Conservation (phyloP, 1,284 basidiomycete genomes). For the Termitomyces sp. region DNA sequence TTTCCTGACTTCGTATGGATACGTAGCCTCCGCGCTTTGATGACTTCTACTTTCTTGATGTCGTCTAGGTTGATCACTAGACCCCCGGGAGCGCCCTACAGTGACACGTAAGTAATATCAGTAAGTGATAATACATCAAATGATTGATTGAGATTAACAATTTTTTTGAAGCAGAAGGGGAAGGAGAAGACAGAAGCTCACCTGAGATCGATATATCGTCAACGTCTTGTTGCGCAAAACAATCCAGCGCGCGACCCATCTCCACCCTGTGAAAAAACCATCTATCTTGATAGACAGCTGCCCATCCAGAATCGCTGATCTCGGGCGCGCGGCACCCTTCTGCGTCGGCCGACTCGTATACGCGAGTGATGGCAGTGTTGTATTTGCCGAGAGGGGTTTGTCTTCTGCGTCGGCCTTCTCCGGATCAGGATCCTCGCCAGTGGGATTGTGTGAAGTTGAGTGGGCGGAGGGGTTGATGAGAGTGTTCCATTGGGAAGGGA, state of each 20-base stretch:
- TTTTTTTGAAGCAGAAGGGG: too few relatives aligned
- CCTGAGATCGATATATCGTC: slow-evolving; percentile 18
- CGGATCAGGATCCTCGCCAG: background rate
- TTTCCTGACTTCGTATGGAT: slow-evolving; percentile 26
- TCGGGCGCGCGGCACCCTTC: slow-evolving; percentile 4
- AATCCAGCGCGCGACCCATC: slow-evolving; percentile 18
- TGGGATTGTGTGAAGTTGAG: background rate
- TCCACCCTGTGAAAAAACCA: slow-evolving; percentile 18
- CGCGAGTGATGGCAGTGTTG: slow-evolving; percentile 10
- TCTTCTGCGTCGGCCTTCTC: slow-evolving; percentile 10
- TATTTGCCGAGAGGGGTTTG: slow-evolving; percentile 3
- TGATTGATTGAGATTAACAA: background rate
- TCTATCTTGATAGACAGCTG: slow-evolving; percentile 14
- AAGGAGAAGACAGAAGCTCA: background rate
- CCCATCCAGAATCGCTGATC: slow-evolving; percentile 15
- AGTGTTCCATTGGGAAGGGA: slow-evolving; percentile 6
- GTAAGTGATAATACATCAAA: background rate
- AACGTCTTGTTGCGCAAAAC: slow-evolving; percentile 17
- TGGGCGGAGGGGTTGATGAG: background rate
- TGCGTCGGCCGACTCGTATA: slow-evolving; percentile 4
- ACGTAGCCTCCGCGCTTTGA: slow-evolving; percentile 27
- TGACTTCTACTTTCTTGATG: slow-evolving; percentile 31
- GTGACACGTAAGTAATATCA: background rate
- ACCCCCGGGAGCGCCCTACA: slow-evolving; percentile 4
- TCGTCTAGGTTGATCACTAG: slow-evolving; percentile 26